phyloP scores from a whole-genome alignment of 169 alveolate species.

The Plasmodium inui region DNA sequence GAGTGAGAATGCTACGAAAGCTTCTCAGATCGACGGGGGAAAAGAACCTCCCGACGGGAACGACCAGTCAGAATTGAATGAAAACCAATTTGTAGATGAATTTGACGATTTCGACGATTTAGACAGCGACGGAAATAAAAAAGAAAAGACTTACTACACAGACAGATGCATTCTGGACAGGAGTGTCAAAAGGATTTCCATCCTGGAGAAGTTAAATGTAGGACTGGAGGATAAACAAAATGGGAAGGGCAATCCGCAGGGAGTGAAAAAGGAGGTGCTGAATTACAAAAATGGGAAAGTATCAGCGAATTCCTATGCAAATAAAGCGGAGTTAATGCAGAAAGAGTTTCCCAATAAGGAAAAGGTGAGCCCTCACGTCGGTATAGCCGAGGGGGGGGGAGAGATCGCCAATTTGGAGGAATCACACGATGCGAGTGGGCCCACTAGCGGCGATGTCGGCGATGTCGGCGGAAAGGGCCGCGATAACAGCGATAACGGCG shows the following conservation, averaged over 20 bases:
- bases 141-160: conserved; percentile 55
- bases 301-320: neutral
- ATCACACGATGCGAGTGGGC: neutral
- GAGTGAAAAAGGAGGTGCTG: neutral
- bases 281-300: neutral
- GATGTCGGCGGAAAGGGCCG: neutral
- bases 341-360: neutral
- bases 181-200: conserved; percentile 35
- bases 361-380: neutral
- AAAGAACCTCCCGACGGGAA: neutral
- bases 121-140: conserved; percentile 20
- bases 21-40: neutral
- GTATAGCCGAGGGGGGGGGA: neutral
- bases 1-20: neutral
- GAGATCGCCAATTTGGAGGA: neutral
- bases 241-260: neutral
- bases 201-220: conserved; percentile 40
- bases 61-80: neutral
- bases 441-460: no score
- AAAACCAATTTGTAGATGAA: conserved; percentile 12
- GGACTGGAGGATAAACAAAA: conserved; percentile 14
- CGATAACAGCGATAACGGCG: neutral
- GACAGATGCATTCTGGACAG: conserved; percentile 51
- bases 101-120: conserved; percentile 38
- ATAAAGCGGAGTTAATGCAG: neutral